These are phyloP conservation scores for Annulohypoxylon stygium DNA, from an alignment of 495 filamentous ascomycete genomes.

Conservation along the genomic window DNA sequence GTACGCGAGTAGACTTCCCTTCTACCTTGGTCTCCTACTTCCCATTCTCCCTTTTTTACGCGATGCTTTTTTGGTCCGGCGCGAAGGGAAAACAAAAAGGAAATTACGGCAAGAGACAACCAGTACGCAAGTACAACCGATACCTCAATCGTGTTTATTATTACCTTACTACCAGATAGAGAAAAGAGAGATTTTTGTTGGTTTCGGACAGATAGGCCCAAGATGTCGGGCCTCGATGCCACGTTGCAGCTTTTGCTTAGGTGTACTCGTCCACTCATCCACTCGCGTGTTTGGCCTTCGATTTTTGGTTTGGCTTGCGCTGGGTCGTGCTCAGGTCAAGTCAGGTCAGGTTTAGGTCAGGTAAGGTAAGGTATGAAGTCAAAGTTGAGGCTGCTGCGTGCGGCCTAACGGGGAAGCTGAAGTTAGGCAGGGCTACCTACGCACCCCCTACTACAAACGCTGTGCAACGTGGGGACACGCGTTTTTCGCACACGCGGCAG, in stretches of 20 bases:
- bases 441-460: constrained; percentile 37
- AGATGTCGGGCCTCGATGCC: constrained; percentile 26
- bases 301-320: neutral
- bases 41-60: constrained; percentile 14
- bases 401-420: constrained; percentile 42
- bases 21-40: neutral
- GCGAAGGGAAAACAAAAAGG: constrained; percentile 28
- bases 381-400: constrained; percentile 47
- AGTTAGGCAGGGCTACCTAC: constrained; percentile 44
- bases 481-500: constrained; percentile 47
- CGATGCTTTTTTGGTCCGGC: constrained; percentile 31
- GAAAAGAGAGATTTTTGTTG: constrained; percentile 22
- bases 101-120: constrained; percentile 39
- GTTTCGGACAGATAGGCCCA: constrained; percentile 27
- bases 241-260: constrained; percentile 37
- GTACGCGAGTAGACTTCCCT: constrained; percentile 13
- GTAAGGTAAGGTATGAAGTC: constrained; percentile 39
- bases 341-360: constrained; percentile 9
- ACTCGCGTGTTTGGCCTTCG: constrained; percentile 21
- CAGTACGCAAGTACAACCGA: constrained; percentile 46
- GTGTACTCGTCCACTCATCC: constrained; percentile 8
- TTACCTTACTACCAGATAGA: constrained; percentile 38
- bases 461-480: constrained; percentile 48
- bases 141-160: constrained; percentile 30
- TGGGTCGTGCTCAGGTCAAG: neutral